Evolutionary conservation across 2,329 filamentous ascomycete species (phyloP).

Genomic region (Tolypocladium nubicola): DNA sequence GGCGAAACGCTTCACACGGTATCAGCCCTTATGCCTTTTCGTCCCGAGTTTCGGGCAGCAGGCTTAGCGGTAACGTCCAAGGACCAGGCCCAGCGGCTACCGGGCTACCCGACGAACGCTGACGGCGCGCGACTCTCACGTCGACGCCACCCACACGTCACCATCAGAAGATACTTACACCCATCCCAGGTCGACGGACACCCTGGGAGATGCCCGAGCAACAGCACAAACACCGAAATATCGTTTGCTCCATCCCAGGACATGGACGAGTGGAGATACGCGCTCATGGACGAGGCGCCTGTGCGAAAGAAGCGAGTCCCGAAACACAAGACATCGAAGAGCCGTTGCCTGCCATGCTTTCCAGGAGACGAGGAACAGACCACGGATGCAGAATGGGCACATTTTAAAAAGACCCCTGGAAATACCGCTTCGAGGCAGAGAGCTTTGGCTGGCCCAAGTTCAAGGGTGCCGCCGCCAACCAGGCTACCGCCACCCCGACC

Average conservation of each 20-base stretch:
- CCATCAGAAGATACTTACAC: background rate
- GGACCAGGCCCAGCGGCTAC: constrained; percentile 25
- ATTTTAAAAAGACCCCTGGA: constrained; percentile 8
- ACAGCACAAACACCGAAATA: constrained; percentile 18
- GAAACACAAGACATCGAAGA: constrained; percentile 6
- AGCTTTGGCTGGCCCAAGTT: background rate
- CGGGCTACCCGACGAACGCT: constrained; percentile 8
- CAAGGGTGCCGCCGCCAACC: background rate
- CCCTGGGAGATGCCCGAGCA: constrained; percentile 8
- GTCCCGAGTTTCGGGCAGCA: constrained; percentile 39
- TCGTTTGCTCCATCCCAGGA: constrained; percentile 17
- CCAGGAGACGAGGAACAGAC: constrained; percentile 10
- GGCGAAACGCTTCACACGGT: constrained; percentile 38
- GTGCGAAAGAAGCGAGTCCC: constrained; percentile 8
- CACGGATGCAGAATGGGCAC: constrained; percentile 13
- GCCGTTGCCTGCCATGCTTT: constrained; percentile 19
- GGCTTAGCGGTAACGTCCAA: constrained; percentile 46
- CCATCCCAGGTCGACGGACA: constrained; percentile 19
- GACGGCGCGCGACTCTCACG: constrained; percentile 4
- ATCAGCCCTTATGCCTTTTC: constrained; percentile 41
- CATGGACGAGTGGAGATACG: constrained; percentile 22
- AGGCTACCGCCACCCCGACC: constrained; percentile 1
- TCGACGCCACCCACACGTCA: background rate
- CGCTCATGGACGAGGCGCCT: constrained; percentile 20
- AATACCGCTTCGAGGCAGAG: background rate